Base-by-base conservation (phyloP, 2,329 filamentous ascomycete species). In the Claviceps humidiphila region DNA sequence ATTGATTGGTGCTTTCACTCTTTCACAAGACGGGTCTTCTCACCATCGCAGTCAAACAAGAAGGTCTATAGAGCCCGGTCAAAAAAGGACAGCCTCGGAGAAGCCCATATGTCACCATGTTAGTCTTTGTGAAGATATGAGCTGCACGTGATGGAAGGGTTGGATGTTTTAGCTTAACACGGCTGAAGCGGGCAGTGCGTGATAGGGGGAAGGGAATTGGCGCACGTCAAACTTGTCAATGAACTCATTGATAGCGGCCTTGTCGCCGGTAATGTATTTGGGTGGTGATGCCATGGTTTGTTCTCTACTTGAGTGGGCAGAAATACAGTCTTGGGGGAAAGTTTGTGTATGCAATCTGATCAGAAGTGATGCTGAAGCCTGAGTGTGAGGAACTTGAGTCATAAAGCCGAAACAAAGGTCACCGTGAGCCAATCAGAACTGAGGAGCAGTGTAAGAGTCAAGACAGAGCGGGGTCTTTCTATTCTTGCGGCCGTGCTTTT, bases 21-120 rank as follows among this genome's bases (percentile, higher is more conserved):
- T 14, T 42, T 30, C 5, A 8, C 5, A 34, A 11, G 9, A 34
- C 14, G 4, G n/a, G 5, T 2, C 11, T 13, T 44, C 74, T 62
- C 74, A 95, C 91, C 93, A 80, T 98, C 93, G 71, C 93, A 98
- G 67, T 98, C 93, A 63, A 98, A 88, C 13, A 98, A 75, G 64
- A 98, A 97, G 2, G 59, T 61, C 60, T 61, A 42, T 22, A 6
- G 4, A 20, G 14, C 6, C n/a, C 3, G 13, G 5, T 3, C 3
- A 30, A 34, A 34, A n/a, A 20, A 37, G 8, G 6, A 14, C 4
- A 20, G 43, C 16, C 16, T 4, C 5, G 3, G 87, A n/a, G 24
- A 60, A 64, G 17, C 9, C 30, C 30, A 34, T 34, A 34, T 11
- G 30, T 34, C 30, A 4, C 30, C 30, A 22, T 41, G n/a, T 41